A percentile compares a stretch with the other conserved stretches of the same genome.
phyloP scores from a whole-genome alignment of 768 basidiomycete genomes.

The Pulveroboletus sp. region DNA sequence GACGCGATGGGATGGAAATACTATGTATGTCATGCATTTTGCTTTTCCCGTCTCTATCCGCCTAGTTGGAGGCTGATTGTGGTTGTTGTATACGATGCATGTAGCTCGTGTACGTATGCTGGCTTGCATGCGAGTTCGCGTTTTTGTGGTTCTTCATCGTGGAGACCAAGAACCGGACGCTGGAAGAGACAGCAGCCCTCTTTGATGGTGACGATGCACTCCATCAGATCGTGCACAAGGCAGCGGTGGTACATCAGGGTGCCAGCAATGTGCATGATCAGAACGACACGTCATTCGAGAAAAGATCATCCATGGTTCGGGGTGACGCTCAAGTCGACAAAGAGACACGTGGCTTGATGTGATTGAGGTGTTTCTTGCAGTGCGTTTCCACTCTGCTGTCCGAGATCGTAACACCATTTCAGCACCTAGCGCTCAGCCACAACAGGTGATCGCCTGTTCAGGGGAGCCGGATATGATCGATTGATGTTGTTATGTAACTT shows the following conservation, averaged over 20 bases:
- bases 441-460: too few relatives aligned
- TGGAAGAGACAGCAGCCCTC: constrained; percentile 71
- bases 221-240: constrained; percentile 13
- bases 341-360: too few relatives aligned
- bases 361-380: too few relatives aligned
- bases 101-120: constrained; percentile 20
- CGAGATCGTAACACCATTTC: too few relatives aligned
- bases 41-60: not conserved
- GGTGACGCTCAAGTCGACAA: too few relatives aligned
- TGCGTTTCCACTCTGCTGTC: too few relatives aligned
- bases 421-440: too few relatives aligned
- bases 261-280: not conserved
- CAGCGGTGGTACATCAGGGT: not conserved
- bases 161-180: constrained; percentile 40
- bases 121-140: constrained; percentile 12
- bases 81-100: too few relatives aligned
- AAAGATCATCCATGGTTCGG: too few relatives aligned
- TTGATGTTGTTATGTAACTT: too few relatives aligned
- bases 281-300: not conserved
- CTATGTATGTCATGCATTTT: constrained; percentile 8
- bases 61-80: not conserved
- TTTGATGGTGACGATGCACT: constrained; percentile 56
- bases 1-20: constrained; percentile 51
- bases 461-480: too few relatives aligned
- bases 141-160: constrained; percentile 13